phyloP scores from a whole-genome alignment of 192 early-diverging fungal species.

The Rhizoclosmatium sp. region DNA sequence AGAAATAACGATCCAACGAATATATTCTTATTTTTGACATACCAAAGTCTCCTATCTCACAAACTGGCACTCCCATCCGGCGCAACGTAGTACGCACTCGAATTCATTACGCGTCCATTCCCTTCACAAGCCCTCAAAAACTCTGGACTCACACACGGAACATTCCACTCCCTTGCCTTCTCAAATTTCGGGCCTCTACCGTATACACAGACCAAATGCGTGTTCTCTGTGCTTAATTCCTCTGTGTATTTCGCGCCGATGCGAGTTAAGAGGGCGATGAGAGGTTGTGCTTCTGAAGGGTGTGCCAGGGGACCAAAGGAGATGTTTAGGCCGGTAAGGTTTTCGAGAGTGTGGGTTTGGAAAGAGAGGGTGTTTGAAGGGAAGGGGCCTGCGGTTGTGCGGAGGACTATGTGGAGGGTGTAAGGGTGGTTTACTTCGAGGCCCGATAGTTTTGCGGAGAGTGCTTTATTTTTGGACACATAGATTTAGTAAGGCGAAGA shows the following conservation, averaged over 20 bases:
- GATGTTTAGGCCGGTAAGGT: constrained; percentile 95
- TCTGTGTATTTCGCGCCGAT: constrained; percentile 92
- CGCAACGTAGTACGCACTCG: constrained; percentile 55
- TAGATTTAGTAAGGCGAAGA: constrained; percentile 38
- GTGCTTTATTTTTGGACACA: neutral
- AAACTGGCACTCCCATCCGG: neutral
- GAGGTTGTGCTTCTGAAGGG: constrained; percentile 73
- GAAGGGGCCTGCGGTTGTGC: constrained; percentile 90
- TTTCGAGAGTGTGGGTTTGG: constrained; percentile 93
- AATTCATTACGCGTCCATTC: constrained; percentile 86
- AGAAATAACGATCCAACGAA: too few species aligned
- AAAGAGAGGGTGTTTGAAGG: constrained; percentile 78
- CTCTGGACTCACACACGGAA: constrained; percentile 94
- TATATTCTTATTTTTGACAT: too few species aligned
- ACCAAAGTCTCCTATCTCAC: too few species aligned
- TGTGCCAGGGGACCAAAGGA: constrained; percentile 91
- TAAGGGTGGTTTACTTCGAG: constrained; percentile 92
- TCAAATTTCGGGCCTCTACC: constrained; percentile 89
- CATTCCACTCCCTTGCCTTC: constrained; percentile 84
- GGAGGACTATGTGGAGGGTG: constrained; percentile 85
- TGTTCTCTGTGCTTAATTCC: constrained; percentile 84
- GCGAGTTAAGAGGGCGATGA: constrained; percentile 76
- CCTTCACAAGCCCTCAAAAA: constrained; percentile 93
- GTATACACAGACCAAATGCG: constrained; percentile 89
- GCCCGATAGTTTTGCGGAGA: constrained; percentile 56